Conservation (phyloP, 352 stramenopile species). For the Phytophthora brassicae region DNA sequence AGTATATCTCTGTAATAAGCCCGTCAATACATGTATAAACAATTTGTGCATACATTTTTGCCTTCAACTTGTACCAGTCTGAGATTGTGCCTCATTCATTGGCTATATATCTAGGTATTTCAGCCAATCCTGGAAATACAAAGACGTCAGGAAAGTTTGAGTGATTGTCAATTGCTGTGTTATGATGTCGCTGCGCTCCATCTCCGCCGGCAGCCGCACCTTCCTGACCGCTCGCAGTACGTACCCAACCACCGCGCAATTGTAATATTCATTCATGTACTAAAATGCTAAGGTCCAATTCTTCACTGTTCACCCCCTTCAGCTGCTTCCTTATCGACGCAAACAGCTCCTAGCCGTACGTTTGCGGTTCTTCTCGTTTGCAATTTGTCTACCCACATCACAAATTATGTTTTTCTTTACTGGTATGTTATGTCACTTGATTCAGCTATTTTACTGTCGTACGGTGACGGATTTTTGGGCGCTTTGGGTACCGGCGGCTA, state of each 20-base stretch:
- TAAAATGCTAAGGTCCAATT: too few species aligned
- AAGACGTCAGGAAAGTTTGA: neutral
- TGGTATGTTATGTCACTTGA: too few species aligned
- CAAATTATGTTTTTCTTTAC: too few species aligned
- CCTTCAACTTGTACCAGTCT: slow-evolving; percentile 8
- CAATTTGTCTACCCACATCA: neutral
- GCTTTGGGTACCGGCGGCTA: slow-evolving; percentile 74
- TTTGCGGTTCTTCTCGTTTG: neutral
- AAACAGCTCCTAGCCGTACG: slow-evolving; percentile 30
- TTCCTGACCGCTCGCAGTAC: slow-evolving; percentile 25
- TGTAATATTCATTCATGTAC: too few species aligned
- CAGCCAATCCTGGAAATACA: slow-evolving; percentile 15
- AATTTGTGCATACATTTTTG: neutral
- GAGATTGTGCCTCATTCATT: too few species aligned
- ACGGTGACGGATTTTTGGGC: slow-evolving; percentile 78
- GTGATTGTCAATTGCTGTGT: slow-evolving; percentile 1
- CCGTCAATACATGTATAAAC: slow-evolving; percentile 1
- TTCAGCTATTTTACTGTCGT: slow-evolving; percentile 62
- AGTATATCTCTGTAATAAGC: slow-evolving; percentile 10
- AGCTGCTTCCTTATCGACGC: slow-evolving; percentile 26
- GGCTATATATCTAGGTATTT: neutral
- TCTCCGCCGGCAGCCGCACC: slow-evolving; percentile 11
- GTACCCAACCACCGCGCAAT: neutral
- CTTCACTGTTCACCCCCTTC: neutral
- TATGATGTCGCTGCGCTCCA: slow-evolving; percentile 29